phyloP scores from a whole-genome alignment of 805 yeast genomes.

The Lipomyces lipofer region DNA sequence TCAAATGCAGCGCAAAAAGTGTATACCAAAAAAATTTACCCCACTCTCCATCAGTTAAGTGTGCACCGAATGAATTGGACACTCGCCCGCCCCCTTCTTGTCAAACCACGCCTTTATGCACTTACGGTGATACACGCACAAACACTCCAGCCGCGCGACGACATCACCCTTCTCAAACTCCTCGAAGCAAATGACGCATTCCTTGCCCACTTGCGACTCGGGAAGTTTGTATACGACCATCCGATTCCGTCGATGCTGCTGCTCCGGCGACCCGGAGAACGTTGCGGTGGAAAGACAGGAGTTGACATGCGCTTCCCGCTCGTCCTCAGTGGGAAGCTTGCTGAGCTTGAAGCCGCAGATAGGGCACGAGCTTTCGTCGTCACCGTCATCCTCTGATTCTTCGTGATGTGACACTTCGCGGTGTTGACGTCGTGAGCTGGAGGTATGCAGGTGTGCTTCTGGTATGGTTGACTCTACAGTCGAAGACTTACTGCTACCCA shows the following conservation, averaged over 20 bases:
- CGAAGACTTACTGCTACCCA: background rate
- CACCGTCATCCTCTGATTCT: constrained; percentile 18
- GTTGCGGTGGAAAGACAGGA: constrained; percentile 62
- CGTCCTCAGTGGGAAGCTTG: constrained; percentile 36
- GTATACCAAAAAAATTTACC: too few relatives aligned
- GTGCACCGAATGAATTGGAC: constrained; percentile 75
- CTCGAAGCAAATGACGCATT: constrained; percentile 93
- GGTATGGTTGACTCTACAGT: constrained; percentile 20
- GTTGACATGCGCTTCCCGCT: constrained; percentile 67
- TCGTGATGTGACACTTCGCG: too few relatives aligned
- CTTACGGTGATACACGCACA: constrained; percentile 88
- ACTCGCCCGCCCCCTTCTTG: constrained; percentile 78
- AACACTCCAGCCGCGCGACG: constrained; percentile 89
- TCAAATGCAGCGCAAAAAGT: too few relatives aligned
- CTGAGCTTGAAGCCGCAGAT: constrained; percentile 41
- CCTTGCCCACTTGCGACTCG: constrained; percentile 53
- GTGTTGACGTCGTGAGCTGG: too few relatives aligned
- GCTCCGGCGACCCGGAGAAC: constrained; percentile 61
- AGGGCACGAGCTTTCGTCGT: constrained; percentile 43
- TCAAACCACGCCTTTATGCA: constrained; percentile 93
- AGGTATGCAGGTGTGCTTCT: too few relatives aligned
- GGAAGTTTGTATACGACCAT: constrained; percentile 73
- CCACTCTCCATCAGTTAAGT: too few relatives aligned
- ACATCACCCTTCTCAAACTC: constrained; percentile 82
- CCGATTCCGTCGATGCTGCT: constrained; percentile 60